Conservation (phyloP, 2,329 filamentous ascomycete genomes). For the Lasiodiplodia citricola region DNA sequence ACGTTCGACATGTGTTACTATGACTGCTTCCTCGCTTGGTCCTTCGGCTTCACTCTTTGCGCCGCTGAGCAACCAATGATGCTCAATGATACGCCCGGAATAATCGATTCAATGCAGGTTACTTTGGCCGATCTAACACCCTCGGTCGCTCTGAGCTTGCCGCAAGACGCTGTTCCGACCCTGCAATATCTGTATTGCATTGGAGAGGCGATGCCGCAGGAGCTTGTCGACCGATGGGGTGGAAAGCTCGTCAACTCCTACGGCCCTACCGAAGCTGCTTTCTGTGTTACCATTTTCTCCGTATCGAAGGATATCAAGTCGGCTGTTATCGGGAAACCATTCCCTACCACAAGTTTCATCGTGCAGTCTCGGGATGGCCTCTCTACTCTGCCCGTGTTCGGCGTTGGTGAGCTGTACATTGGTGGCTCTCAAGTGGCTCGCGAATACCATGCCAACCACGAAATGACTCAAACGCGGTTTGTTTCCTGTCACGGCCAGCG, state of each 20-base stretch:
- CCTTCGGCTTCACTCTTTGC: slow-evolving; percentile 50
- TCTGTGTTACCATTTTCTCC: slow-evolving; percentile 51
- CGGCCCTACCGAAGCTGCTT: slow-evolving; percentile 51
- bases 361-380: slow-evolving; percentile 40
- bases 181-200: slow-evolving; percentile 53
- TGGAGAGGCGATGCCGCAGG: slow-evolving; percentile 49
- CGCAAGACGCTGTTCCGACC: slow-evolving; percentile 38
- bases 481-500: slow-evolving; percentile 37
- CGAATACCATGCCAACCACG: slow-evolving; percentile 48
- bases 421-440: slow-evolving; percentile 53
- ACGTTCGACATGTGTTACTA: slow-evolving; percentile 56
- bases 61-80: slow-evolving; percentile 45
- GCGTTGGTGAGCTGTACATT: slow-evolving; percentile 53
- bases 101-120: slow-evolving; percentile 43
- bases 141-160: slow-evolving; percentile 47
- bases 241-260: slow-evolving; percentile 52
- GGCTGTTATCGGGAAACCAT: slow-evolving; percentile 50
- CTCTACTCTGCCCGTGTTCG: slow-evolving; percentile 44
- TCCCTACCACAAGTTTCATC: slow-evolving; percentile 47
- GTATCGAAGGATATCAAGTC: slow-evolving; percentile 38
- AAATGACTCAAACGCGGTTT: slow-evolving; percentile 41
- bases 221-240: slow-evolving; percentile 46
- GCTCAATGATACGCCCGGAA: slow-evolving; percentile 44
- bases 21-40: slow-evolving; percentile 54
- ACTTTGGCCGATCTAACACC: slow-evolving; percentile 51